Conservation (phyloP, 305 asterid species). For the Rubia balearica region DNA sequence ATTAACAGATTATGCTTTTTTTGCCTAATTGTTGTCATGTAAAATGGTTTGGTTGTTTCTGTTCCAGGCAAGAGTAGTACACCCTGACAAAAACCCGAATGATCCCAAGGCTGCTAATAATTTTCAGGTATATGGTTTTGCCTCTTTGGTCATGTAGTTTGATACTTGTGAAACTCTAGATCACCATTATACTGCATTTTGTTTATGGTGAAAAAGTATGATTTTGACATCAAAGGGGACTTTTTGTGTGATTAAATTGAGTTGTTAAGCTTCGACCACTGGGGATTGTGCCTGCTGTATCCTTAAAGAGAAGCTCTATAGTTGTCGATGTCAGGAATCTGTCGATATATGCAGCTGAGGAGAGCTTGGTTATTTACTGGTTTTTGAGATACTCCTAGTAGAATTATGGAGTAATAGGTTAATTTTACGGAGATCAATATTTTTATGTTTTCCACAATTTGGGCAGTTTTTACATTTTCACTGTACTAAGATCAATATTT, state of each 20-base stretch:
- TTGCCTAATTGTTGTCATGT: not conserved
- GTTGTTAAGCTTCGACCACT: slow-evolving; percentile 24
- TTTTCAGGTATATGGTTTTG: slow-evolving; percentile 45
- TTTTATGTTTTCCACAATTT: slow-evolving; percentile 20
- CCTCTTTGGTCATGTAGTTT: not conserved
- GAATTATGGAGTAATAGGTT: slow-evolving; percentile 4
- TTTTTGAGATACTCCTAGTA: not conserved
- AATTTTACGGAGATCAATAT: not conserved
- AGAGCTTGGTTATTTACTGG: slow-evolving; percentile 26
- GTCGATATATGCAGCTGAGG: slow-evolving; percentile 67
- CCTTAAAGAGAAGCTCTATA: slow-evolving; percentile 60
- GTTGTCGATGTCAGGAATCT: slow-evolving; percentile 60
- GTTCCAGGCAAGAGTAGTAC: slow-evolving; percentile 66
- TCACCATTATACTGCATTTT: not conserved
- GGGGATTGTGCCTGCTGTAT: slow-evolving; percentile 62
- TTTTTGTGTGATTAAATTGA: not conserved
- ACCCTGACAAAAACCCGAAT: slow-evolving; percentile 78
- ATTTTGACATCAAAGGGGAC: not conserved
- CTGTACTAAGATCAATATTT: not conserved
- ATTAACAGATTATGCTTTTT: not conserved
- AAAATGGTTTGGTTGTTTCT: not conserved
- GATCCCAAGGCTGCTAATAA: slow-evolving; percentile 76
- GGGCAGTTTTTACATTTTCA: slow-evolving; percentile 29
- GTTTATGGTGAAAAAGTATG: not conserved
- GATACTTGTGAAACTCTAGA: not conserved